Percentiles rank a stretch among this genome's conserved stretches.
These are phyloP conservation scores for Metarhizium sp. DNA, from an alignment of 2,329 filamentous ascomycete species.

Conservation along the genomic window DNA sequence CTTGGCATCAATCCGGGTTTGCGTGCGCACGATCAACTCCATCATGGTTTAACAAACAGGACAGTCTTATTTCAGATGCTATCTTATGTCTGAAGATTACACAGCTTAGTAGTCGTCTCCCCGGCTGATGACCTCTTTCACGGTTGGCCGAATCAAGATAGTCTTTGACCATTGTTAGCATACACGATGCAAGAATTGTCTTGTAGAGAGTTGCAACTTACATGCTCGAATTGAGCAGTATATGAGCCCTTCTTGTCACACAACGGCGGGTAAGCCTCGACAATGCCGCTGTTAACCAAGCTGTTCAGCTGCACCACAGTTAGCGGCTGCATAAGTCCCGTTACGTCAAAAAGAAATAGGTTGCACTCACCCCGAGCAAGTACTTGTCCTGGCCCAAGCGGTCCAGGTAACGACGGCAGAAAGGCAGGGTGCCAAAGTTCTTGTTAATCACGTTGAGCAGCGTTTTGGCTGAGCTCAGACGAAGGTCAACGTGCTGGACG, in stretches of 20 bases:
- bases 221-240: conserved; percentile 90
- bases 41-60: conserved; percentile 8
- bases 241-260: conserved; percentile 91
- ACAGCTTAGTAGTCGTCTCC: conserved; percentile 65
- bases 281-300: conserved; percentile 71
- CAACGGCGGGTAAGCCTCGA: conserved; percentile 83
- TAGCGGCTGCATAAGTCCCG: neutral
- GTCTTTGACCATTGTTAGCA: conserved; percentile 38
- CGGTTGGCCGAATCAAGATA: conserved; percentile 65
- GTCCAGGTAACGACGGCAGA: conserved; percentile 84
- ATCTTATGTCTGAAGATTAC: conserved; percentile 8
- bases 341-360: conserved; percentile 5
- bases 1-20: neutral
- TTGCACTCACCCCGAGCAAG: conserved; percentile 61
- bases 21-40: neutral
- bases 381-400: conserved; percentile 94
- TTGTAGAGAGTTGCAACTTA: conserved; percentile 37
- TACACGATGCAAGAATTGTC: neutral
- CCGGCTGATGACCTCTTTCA: conserved; percentile 81
- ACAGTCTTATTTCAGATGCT: conserved; percentile 20
- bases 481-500: conserved; percentile 65
- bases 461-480: conserved; percentile 73
- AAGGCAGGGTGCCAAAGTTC: conserved; percentile 90
- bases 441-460: conserved; percentile 86
- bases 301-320: conserved; percentile 59